Evolutionary conservation across 2,329 filamentous ascomycete species (phyloP).

Genomic region (Bertia moriformis): DNA sequence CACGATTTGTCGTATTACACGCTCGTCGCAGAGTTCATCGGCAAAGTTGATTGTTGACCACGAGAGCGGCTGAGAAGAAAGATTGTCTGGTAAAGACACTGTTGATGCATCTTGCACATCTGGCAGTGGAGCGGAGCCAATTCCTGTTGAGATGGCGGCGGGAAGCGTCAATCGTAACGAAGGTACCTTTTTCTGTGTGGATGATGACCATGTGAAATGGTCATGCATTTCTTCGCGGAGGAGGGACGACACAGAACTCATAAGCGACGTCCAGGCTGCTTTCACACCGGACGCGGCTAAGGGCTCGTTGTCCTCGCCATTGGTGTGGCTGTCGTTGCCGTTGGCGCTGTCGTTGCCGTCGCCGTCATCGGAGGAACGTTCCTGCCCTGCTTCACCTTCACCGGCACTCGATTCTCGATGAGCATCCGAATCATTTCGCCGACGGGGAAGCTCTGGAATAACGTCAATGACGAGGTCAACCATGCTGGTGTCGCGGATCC

Average conservation of each 20-base stretch:
- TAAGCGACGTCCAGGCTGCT: not conserved
- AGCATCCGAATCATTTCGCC: conserved; percentile 2
- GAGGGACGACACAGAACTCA: not conserved
- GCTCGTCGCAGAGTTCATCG: conserved; percentile 49
- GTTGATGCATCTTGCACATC: conserved; percentile 6
- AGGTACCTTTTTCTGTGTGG: not conserved
- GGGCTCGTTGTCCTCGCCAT: no score
- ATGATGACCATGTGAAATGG: not conserved
- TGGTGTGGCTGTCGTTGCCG: not conserved
- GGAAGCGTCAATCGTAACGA: not conserved
- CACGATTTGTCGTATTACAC: conserved; percentile 29
- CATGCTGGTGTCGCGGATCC: conserved; percentile 35
- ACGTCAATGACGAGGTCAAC: conserved; percentile 45
- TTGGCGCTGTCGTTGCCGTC: not conserved
- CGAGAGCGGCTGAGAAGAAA: conserved; percentile 28
- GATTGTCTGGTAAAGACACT: conserved; percentile 15
- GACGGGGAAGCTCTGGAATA: conserved; percentile 16
- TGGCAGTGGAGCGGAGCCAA: conserved; percentile 5
- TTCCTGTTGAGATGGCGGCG: not conserved
- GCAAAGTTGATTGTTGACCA: conserved; percentile 64
- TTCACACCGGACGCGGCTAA: not conserved
- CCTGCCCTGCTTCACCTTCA: not conserved
- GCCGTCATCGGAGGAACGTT: not conserved
- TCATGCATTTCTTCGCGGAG: not conserved
- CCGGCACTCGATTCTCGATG: not conserved